phyloP scores from a whole-genome alignment of 257 asterid species.

The Petunia axillaris region DNA sequence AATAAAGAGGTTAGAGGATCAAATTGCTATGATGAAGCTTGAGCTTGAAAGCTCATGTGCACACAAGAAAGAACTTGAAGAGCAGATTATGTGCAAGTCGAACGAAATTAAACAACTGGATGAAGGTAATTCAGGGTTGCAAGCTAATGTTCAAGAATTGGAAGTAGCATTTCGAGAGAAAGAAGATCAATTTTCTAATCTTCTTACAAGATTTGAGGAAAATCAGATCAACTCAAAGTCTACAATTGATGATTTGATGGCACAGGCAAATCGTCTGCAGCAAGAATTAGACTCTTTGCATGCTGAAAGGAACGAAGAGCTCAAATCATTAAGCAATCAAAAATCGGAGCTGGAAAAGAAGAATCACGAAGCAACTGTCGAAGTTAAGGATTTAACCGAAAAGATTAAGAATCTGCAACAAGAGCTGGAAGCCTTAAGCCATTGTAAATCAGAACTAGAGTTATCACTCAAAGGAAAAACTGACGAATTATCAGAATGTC shows the following conservation, averaged over 20 bases:
- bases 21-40: constrained; percentile 44
- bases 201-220: constrained; percentile 38
- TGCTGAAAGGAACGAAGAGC: constrained; percentile 42
- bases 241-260: constrained; percentile 36
- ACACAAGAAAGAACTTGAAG: constrained; percentile 39
- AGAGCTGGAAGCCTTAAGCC: constrained; percentile 37
- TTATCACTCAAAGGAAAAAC: constrained; percentile 39
- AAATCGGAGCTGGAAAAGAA: constrained; percentile 32
- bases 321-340: constrained; percentile 21
- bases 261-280: constrained; percentile 39
- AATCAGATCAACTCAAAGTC: constrained; percentile 41
- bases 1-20: constrained; percentile 46
- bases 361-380: constrained; percentile 34
- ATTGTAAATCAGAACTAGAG: constrained; percentile 45
- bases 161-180: constrained; percentile 33
- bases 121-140: constrained; percentile 42
- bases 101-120: constrained; percentile 40
- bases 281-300: constrained; percentile 39
- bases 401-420: constrained; percentile 39
- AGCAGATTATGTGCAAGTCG: constrained; percentile 37
- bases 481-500: constrained; percentile 36
- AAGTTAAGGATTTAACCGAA: constrained; percentile 36
- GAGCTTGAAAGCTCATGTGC: constrained; percentile 40
- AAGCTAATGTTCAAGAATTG: constrained; percentile 43
- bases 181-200: constrained; percentile 37